Evolutionary conservation across 1,284 basidiomycete species (phyloP).

Genomic region (Sanguinoderma infundibulare): DNA sequence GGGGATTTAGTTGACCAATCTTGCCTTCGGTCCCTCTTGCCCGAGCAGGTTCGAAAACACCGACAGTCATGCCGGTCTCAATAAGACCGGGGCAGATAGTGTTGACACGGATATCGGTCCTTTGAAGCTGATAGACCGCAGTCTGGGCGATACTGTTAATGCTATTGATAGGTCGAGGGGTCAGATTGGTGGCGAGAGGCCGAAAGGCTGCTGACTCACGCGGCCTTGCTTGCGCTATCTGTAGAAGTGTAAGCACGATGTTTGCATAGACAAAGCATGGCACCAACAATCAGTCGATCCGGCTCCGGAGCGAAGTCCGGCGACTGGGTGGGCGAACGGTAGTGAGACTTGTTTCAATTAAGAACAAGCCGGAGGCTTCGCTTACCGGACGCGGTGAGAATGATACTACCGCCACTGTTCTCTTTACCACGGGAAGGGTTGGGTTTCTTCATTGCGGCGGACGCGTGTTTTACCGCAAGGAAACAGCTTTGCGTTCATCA

Average conservation of each 20-base stretch:
- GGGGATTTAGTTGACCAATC: constrained; percentile 87
- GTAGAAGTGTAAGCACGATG: constrained; percentile 3
- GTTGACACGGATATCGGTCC: constrained; percentile 87
- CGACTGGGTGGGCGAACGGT: constrained; percentile 58
- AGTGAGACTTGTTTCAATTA: background rate
- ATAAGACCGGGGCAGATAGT: constrained; percentile 92
- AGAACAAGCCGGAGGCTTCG: constrained; percentile 3
- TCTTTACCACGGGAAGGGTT: constrained; percentile 71
- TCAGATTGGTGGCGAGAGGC: background rate
- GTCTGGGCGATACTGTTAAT: constrained; percentile 89
- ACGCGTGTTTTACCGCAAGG: constrained; percentile 88
- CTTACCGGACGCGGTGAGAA: constrained; percentile 87
- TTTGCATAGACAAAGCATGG: background rate
- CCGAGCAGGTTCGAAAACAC: constrained; percentile 79
- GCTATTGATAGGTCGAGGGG: constrained; percentile 38
- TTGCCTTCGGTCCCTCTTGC: constrained; percentile 72
- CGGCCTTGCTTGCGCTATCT: constrained; percentile 92
- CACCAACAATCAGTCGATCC: constrained; percentile 83
- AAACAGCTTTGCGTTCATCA: constrained; percentile 67
- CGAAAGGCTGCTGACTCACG: constrained; percentile 51
- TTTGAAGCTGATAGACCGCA: constrained; percentile 79
- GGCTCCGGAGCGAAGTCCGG: constrained; percentile 85
- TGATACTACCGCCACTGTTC: constrained; percentile 79
- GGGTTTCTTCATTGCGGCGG: constrained; percentile 76
- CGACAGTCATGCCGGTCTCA: constrained; percentile 86